These are phyloP conservation scores for Aquilaria malaccensis DNA, from an alignment of 345 rosid species.

Conservation along the genomic window DNA sequence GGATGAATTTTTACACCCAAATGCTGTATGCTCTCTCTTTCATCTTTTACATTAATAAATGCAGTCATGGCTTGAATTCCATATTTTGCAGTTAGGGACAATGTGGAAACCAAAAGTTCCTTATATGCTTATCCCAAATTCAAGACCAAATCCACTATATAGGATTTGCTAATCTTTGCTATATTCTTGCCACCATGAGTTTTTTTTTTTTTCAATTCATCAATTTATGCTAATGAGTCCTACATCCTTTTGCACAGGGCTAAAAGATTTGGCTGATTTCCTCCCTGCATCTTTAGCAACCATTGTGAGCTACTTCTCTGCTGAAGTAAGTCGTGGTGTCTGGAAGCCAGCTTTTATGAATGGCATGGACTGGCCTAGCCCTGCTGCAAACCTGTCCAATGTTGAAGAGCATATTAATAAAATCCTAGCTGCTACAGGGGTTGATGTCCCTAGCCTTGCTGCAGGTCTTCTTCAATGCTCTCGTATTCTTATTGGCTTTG, in stretches of 20 bases:
- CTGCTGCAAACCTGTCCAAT: conserved; percentile 78
- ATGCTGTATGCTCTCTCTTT: neutral
- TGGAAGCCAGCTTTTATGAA: conserved; percentile 98
- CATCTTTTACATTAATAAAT: too few species aligned
- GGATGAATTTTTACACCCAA: neutral
- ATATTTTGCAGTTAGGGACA: too few species aligned
- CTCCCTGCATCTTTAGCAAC: conserved; percentile 91
- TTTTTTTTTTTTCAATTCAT: neutral
- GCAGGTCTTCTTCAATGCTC: conserved; percentile 39
- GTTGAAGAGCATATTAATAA: conserved; percentile 88
- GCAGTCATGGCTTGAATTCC: too few species aligned
- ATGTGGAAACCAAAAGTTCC: too few species aligned
- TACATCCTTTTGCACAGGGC: conserved; percentile 41
- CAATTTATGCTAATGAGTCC: conserved; percentile 2
- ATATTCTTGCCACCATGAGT: neutral
- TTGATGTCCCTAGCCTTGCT: conserved; percentile 88
- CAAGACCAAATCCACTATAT: too few species aligned
- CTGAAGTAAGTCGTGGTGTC: conserved; percentile 90
- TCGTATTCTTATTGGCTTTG: conserved; percentile 2
- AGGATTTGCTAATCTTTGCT: too few species aligned
- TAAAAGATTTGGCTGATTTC: conserved; percentile 92
- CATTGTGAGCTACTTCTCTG: conserved; percentile 89
- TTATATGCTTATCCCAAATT: too few species aligned
- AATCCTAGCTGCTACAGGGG: conserved; percentile 82
- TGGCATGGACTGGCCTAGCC: conserved; percentile 99